phyloP scores from a whole-genome alignment of 306 rosid genomes.

The Quercus bicolor region DNA sequence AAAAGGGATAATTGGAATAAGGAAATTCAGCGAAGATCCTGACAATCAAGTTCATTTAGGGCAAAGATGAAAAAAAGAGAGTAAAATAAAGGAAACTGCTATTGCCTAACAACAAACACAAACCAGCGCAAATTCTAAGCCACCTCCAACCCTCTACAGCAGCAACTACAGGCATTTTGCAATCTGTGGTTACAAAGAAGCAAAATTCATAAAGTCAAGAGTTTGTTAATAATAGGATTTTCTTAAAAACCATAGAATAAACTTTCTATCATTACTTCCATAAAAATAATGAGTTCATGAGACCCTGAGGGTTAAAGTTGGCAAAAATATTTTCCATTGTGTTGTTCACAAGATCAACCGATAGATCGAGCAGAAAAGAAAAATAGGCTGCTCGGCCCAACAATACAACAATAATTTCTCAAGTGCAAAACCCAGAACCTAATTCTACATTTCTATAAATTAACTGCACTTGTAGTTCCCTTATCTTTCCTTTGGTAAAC shows the following conservation, averaged over 20 bases:
- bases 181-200: conserved; percentile 46
- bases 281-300: background rate
- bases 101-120: conserved; percentile 30
- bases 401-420: background rate
- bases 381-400: conserved; percentile 46
- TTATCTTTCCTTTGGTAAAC: no score
- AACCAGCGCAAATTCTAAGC: conserved; percentile 90
- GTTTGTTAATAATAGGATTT: background rate
- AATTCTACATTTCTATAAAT: background rate
- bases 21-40: background rate
- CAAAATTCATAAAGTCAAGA: background rate
- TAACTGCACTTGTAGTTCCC: background rate
- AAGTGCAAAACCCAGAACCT: conserved; percentile 6
- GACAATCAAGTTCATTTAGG: background rate
- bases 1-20: conserved; percentile 12
- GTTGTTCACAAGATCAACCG: conserved; percentile 79
- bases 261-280: no score
- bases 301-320: background rate
- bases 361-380: conserved; percentile 68
- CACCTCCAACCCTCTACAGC: conserved; percentile 96
- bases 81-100: background rate
- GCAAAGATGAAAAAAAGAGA: no score
- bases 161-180: conserved; percentile 88
- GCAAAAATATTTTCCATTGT: conserved; percentile 58
- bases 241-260: no score